These are phyloP conservation scores for Wickerhamiella sergipiensis DNA, from an alignment of 805 yeast species.

Conservation along the genomic window DNA sequence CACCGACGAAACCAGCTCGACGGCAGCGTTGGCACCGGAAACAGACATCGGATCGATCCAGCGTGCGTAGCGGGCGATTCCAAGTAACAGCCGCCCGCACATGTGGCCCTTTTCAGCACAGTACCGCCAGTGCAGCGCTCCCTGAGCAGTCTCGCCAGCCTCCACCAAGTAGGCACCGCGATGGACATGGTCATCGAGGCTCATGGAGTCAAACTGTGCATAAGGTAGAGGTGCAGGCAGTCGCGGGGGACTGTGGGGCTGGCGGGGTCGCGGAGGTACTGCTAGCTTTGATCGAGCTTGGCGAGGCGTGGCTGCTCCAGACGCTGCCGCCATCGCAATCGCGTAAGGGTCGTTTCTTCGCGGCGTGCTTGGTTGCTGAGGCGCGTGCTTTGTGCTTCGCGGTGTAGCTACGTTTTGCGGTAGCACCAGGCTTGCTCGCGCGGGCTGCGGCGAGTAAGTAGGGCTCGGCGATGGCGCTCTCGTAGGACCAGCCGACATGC, in stretches of 20 bases:
- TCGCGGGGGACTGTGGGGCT: neutral
- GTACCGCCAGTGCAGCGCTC: constrained; percentile 50
- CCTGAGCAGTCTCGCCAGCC: constrained; percentile 49
- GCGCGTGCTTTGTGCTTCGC: neutral
- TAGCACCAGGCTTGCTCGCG: neutral
- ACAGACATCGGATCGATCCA: neutral
- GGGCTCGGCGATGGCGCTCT: neutral
- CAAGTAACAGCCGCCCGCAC: constrained; percentile 58
- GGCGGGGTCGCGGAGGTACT: neutral
- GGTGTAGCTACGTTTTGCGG: neutral
- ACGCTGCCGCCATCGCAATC: neutral
- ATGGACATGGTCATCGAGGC: neutral
- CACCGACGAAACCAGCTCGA: neutral
- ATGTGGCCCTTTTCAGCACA: constrained; percentile 50
- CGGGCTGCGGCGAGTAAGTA: neutral
- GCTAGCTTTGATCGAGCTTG: neutral
- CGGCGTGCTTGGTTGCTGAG: neutral
- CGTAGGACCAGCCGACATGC: neutral
- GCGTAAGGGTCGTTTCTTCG: neutral
- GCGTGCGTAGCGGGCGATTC: constrained; percentile 27
- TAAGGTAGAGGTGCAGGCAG: neutral
- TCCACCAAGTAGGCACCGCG: constrained; percentile 15
- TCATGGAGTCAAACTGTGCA: neutral
- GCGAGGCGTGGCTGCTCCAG: neutral
- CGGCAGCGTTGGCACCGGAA: neutral